Base-by-base conservation (phyloP, 202 grass and related monocot genomes). In the Carex arenaria region DNA sequence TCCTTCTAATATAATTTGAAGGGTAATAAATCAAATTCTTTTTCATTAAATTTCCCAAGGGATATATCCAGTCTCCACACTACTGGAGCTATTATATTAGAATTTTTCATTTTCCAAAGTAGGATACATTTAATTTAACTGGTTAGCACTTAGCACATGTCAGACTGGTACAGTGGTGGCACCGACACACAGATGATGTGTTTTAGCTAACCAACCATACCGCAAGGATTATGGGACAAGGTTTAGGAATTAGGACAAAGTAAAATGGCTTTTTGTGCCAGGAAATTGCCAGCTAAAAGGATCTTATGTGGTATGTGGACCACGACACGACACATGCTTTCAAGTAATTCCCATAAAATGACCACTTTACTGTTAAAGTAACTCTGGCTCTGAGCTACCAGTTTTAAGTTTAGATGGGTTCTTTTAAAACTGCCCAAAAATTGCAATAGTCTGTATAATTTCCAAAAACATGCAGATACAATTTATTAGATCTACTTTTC, bases 161-260 rank as follows among this genome's bases (percentile, higher is more conserved):
- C 51, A 76, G 72, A 76, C 1, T 28, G 13, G 6, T 75, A 31
- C 12, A 55, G 2, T 67, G 32, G 34, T 42, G 31, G 17, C 52
- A 59, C 53, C 7, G 20, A 55, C 72, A n/a, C 49, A 76, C 3
- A 72, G 10, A n/a, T 9, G 30, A n/a, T 7, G 20, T 78, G 73
- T 7, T 23, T 71, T 49, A 75, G 72, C 22, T 76, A 55, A 57
- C 73, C 53, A 55, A 76, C 73, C 73, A 78, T 19, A 59, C 28
- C 8, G 30, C 30, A 38, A 8, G 53, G 51, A 32, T 75, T 55
- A 53, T 76, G 22, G 51, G 45, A 55, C 72, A 56, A 32, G 72
- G 26, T 76, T 76, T 56, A 42, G 38, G 22, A 45, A 56, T 76
- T 56, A 42, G 38, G 22, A 45, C 66, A 43, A 67, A 67, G 64